Conservation (phyloP, 2,329 filamentous ascomycete genomes). For the Zopfia rhizophila region DNA sequence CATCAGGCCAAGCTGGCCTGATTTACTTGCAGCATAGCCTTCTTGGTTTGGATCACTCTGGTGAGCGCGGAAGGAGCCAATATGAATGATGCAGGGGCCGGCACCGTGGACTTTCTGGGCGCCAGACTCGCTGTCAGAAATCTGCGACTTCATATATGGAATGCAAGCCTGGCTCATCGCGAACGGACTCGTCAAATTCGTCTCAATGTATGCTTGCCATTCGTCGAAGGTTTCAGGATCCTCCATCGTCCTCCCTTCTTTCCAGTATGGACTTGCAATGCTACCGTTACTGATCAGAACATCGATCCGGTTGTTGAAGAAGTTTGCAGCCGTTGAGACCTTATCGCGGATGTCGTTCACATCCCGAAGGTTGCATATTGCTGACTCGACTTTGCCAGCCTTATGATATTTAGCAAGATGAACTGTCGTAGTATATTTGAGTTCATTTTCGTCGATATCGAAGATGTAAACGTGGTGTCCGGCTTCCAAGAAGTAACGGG, state of each 20-base stretch:
- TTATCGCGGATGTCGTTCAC: constrained; percentile 54
- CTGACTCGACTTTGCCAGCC: constrained; percentile 46
- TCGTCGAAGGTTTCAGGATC: constrained; percentile 55
- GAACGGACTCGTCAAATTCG: constrained; percentile 60
- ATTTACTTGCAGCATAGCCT: constrained; percentile 63
- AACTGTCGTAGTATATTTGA: constrained; percentile 51
- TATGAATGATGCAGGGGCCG: constrained; percentile 59
- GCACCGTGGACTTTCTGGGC: constrained; percentile 42
- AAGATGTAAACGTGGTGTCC: constrained; percentile 61
- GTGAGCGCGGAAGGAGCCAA: constrained; percentile 59
- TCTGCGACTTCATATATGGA: constrained; percentile 57
- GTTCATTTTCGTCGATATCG: constrained; percentile 53
- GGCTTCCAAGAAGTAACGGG: constrained; percentile 57
- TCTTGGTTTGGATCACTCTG: constrained; percentile 61
- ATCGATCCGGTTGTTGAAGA: constrained; percentile 54
- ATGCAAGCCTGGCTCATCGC: constrained; percentile 59
- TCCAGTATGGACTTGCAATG: constrained; percentile 54
- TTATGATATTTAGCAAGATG: constrained; percentile 51
- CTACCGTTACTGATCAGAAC: constrained; percentile 53
- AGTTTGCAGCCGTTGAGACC: constrained; percentile 54
- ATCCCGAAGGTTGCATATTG: constrained; percentile 58
- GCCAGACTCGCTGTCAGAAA: constrained; percentile 35
- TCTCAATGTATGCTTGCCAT: constrained; percentile 60
- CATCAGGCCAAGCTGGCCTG: constrained; percentile 62
- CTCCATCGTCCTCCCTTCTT: constrained; percentile 59